These are phyloP conservation scores for Kodamaea anthophila DNA, from an alignment of 1,139 yeast species.

Conservation along the genomic window DNA sequence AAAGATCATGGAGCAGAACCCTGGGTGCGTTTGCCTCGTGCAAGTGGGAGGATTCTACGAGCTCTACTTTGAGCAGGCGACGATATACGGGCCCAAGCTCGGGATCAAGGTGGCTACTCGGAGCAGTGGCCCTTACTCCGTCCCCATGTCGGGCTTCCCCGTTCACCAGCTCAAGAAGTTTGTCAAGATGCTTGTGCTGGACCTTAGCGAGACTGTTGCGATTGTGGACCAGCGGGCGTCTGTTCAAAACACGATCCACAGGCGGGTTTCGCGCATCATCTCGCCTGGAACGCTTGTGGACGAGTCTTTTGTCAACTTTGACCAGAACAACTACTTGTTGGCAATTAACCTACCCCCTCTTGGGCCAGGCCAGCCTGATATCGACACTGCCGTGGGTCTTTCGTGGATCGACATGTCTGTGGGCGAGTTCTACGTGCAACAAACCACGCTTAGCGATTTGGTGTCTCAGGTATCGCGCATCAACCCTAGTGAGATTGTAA, in stretches of 20 bases:
- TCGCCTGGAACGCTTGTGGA: conserved; percentile 93
- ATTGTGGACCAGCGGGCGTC: conserved; percentile 63
- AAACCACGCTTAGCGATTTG: conserved; percentile 49
- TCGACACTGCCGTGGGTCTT: conserved; percentile 54
- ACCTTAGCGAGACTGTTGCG: conserved; percentile 65
- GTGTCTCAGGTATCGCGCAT: conserved; percentile 59
- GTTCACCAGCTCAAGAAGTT: conserved; percentile 63
- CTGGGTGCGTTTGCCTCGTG: conserved; percentile 71
- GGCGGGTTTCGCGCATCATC: conserved; percentile 74
- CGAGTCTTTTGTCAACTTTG: conserved; percentile 73
- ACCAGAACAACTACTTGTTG: conserved; percentile 63
- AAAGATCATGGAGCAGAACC: conserved; percentile 37
- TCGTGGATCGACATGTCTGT: conserved; percentile 89
- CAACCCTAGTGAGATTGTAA: conserved; percentile 59
- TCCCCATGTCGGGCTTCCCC: conserved; percentile 94
- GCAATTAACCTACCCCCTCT: conserved; percentile 51
- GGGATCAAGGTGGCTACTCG: conserved; percentile 48
- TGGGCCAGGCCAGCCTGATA: conserved; percentile 34
- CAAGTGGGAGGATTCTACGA: conserved; percentile 92
- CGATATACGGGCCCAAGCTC: conserved; percentile 59
- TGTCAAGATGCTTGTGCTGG: conserved; percentile 66
- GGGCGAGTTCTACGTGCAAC: conserved; percentile 69
- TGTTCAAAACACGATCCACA: conserved; percentile 36
- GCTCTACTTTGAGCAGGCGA: conserved; percentile 83
- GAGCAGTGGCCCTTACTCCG: conserved; percentile 38